Evolutionary conservation across 805 yeast genomes (phyloP), one percentile per base, ranked within the genome.

Genomic region (Lipomyces chichibuensis): DNA sequence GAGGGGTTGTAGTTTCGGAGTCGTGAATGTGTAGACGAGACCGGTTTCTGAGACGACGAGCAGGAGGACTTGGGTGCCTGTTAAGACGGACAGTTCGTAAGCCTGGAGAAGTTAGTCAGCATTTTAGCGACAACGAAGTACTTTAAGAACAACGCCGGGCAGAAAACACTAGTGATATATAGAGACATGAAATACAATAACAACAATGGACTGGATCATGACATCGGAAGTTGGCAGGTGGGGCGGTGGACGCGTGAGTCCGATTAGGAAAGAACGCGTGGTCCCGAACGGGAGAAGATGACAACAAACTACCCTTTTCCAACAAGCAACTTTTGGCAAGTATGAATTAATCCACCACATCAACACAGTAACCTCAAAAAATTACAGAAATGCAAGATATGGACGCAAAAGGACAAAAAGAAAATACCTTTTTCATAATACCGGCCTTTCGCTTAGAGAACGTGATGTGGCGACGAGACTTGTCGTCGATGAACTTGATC

Each of bases 21-120:
- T 95, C 65, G 98, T 94, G 79, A 95, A 95, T 25, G 99, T 95
- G 80, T 95, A 95, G 64, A 95, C 99, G 70, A 95, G 87, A 17
- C 99, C 99, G n/a, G 99, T 95, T 79, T 95, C 99, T 63, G 96
- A 89, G 37, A 95, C 99, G 65, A 95, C 99, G 74, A 95, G 85
- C 67, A 95, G 83, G 71, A 95, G 84, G 35, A 95, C 98, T 80
- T 95, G 99, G 39, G 99, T 95, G 65, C 99, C 99, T 14, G 99
- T 95, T 74, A 95, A 84, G 62, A 95, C 98, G 25, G 97, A 90
- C 71, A 95, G 84, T 79, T 95, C 99, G 80, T 94, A 95, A n/a
- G 99, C 99, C 82, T 70, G 52, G 49, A 43, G 49, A 43, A n/a
- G 11, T n/a, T 43, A 43, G 25, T n/a, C 33, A 13, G 53, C 11